Conservation (phyloP, 352 stramenopile species). For the Pythium chondricola region DNA sequence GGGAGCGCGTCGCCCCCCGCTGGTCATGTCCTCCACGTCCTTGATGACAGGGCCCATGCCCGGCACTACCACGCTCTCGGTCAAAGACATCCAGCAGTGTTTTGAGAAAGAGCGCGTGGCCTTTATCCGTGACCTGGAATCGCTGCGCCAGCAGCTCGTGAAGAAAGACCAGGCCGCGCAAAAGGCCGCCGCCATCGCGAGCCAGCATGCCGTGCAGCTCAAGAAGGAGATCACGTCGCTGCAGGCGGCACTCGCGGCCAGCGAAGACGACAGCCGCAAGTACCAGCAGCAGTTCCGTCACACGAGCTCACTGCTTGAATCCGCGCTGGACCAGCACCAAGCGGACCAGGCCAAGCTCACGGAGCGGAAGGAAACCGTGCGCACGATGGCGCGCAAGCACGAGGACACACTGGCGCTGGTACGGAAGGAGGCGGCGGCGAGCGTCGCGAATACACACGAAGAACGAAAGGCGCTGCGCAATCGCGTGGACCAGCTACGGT, state of each 20-base stretch:
- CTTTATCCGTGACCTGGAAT: slow-evolving; percentile 68
- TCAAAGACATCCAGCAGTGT: slow-evolving; percentile 68
- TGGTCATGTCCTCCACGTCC: too few relatives aligned
- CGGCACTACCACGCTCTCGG: slow-evolving; percentile 30
- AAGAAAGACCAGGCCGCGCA: slow-evolving; percentile 58
- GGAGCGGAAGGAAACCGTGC: slow-evolving; percentile 44
- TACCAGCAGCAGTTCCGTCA: slow-evolving; percentile 54
- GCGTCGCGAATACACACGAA: slow-evolving; percentile 50
- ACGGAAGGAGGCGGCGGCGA: slow-evolving; percentile 42
- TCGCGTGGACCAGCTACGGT: slow-evolving; percentile 55
- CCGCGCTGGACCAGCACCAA: slow-evolving; percentile 67
- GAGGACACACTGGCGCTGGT: slow-evolving; percentile 53
- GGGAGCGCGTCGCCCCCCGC: too few relatives aligned
- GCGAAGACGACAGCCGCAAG: slow-evolving; percentile 43
- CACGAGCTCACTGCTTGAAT: slow-evolving; percentile 66
- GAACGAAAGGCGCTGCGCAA: slow-evolving; percentile 66
- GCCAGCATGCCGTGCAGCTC: slow-evolving; percentile 59
- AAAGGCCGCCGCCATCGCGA: slow-evolving; percentile 44
- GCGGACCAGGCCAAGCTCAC: slow-evolving; percentile 47
- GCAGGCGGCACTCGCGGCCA: slow-evolving; percentile 29
- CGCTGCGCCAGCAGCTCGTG: slow-evolving; percentile 62
- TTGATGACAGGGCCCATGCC: too few relatives aligned
- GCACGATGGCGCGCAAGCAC: slow-evolving; percentile 55
- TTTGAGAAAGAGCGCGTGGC: slow-evolving; percentile 72
- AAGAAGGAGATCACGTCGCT: slow-evolving; percentile 72